A percentile compares a stretch with the other conserved stretches of the same genome.
These are phyloP conservation scores for Ustilago bromivora DNA, from an alignment of 1,284 basidiomycete genomes.

Conservation along the genomic window DNA sequence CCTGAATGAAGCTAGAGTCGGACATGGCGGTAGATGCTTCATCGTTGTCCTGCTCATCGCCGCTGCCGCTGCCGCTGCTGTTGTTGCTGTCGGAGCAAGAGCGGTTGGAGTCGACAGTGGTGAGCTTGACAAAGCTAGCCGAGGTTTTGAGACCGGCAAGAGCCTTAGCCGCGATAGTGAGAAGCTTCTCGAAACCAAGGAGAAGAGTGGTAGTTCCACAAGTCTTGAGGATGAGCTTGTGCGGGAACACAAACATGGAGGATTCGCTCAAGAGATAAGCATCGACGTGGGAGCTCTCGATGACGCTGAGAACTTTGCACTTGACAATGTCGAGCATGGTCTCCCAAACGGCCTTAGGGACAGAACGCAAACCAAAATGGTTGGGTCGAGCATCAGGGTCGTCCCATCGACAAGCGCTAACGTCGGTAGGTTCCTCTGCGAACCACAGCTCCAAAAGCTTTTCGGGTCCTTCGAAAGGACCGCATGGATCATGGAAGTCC, in stretches of 20 bases:
- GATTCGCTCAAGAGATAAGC: constrained; percentile 98
- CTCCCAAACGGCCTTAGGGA: constrained; percentile 87
- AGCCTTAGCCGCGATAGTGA: constrained; percentile 83
- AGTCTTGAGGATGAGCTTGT: constrained; percentile 97
- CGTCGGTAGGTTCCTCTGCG: constrained; percentile 74
- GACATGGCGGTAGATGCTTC: constrained; percentile 38
- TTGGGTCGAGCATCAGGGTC: constrained; percentile 41
- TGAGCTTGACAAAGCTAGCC: constrained; percentile 36
- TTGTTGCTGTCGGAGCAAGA: constrained; percentile 9
- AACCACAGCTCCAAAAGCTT: constrained; percentile 99
- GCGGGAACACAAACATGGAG: constrained; percentile 93
- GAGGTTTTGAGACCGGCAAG: constrained; percentile 69
- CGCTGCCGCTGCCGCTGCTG: constrained; percentile 8
- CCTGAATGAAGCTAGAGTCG: constrained; percentile 37
- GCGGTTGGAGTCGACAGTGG: constrained; percentile 16
- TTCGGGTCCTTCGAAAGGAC: constrained; percentile 77
- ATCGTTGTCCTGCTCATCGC: constrained; percentile 12
- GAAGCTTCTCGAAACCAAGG: constrained; percentile 75
- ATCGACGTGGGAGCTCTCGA: constrained; percentile 88
- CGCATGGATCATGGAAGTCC: constrained; percentile 54
- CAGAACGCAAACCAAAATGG: constrained; percentile 78
- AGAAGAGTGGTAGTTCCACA: constrained; percentile 99
- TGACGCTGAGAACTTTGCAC: constrained; percentile 93
- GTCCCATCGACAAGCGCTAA: constrained; percentile 44
- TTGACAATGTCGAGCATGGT: constrained; percentile 96